A percentile compares a stretch with the other conserved stretches of the same genome.
Evolutionary conservation across 2,329 filamentous ascomycete genomes (phyloP).

Genomic region (Emergomyces pasteurianus): DNA sequence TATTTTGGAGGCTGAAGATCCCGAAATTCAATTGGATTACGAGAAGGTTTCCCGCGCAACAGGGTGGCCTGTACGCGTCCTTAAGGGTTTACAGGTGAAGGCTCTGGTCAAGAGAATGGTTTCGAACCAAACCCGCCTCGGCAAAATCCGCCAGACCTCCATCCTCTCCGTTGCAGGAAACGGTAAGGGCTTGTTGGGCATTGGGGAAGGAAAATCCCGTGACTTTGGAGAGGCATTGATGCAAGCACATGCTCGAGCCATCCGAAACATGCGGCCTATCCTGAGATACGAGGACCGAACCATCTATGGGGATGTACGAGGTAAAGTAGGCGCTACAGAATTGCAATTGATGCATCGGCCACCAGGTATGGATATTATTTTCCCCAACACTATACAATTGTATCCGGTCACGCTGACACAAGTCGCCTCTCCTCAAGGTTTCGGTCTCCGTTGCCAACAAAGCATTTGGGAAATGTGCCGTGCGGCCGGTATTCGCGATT

Average conservation of each 20-base stretch:
- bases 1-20: conserved; percentile 14
- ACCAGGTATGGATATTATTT: conserved; percentile 57
- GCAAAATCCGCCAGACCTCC: conserved; percentile 73
- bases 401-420: background rate
- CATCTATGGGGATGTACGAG: conserved; percentile 71
- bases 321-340: conserved; percentile 78
- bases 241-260: conserved; percentile 69
- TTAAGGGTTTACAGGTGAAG: conserved; percentile 52
- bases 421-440: conserved; percentile 46
- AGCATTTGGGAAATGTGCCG: conserved; percentile 92
- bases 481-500: conserved; percentile 72
- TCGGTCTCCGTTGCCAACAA: conserved; percentile 81
- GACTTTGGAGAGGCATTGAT: conserved; percentile 55
- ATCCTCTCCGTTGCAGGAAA: conserved; percentile 77
- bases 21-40: conserved; percentile 10
- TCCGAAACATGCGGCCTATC: conserved; percentile 88
- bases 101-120: conserved; percentile 62
- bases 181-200: conserved; percentile 68
- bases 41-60: conserved; percentile 46
- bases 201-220: conserved; percentile 80
- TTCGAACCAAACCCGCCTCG: conserved; percentile 87
- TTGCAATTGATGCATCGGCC: conserved; percentile 72
- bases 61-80: conserved; percentile 38
- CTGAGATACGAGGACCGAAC: conserved; percentile 83
- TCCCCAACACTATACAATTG: background rate